Percentiles rank a stretch among this genome's conserved stretches.
phyloP scores from a whole-genome alignment of 768 basidiomycete species.

The Lactifluus hygrophoroides region DNA sequence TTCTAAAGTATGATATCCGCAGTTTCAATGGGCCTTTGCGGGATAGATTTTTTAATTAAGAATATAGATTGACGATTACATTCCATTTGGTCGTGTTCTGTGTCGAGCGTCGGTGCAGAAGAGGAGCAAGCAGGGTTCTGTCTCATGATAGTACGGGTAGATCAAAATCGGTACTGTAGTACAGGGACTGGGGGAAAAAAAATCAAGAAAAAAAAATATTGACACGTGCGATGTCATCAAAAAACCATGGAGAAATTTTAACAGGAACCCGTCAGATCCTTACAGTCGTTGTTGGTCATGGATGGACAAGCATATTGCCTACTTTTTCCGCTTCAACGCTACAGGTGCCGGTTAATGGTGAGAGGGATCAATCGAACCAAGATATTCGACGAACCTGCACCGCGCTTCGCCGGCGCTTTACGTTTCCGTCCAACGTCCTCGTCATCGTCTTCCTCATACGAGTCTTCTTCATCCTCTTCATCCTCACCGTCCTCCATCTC shows the following conservation, averaged over 20 bases:
- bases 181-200: neutral
- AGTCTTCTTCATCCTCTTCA: neutral
- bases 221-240: neutral
- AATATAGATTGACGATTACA: neutral
- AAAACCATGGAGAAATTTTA: neutral
- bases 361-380: neutral
- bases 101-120: too few relatives aligned
- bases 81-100: neutral
- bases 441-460: conserved; percentile 5
- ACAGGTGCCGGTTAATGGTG: neutral
- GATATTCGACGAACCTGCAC: conserved; percentile 29
- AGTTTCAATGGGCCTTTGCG: neutral
- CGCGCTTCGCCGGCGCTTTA: conserved; percentile 35
- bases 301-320: neutral
- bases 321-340: conserved; percentile 37
- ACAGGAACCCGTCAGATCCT: too few relatives aligned
- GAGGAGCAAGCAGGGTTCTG: neutral
- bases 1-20: neutral
- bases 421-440: conserved; percentile 31
- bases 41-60: neutral
- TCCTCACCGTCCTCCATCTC: conserved; percentile 11
- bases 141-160: conserved; percentile 4
- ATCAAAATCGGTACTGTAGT: neutral
- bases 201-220: neutral
- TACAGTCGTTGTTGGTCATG: too few relatives aligned